Evolutionary conservation across 148 eudicot species (phyloP).

Genomic region (Persicaria tinctoria): DNA sequence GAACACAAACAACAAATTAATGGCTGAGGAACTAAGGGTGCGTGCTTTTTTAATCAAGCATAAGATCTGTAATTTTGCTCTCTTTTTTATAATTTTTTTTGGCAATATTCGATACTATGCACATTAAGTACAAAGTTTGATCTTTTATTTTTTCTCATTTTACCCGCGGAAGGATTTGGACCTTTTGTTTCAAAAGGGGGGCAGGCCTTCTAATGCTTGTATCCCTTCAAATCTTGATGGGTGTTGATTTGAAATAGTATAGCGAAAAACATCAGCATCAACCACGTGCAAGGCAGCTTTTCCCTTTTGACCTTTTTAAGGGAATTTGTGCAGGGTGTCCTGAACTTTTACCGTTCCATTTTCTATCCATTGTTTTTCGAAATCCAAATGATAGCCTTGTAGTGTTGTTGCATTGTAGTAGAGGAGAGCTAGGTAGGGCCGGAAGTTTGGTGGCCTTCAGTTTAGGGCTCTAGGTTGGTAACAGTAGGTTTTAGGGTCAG

Average conservation of each 20-base stretch:
- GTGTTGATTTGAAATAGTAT: not conserved
- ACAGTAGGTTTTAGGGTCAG: too few relatives aligned
- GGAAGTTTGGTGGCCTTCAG: too few relatives aligned
- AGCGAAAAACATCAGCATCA: not conserved
- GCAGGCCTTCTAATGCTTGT: not conserved
- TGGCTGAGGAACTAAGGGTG: constrained; percentile 94
- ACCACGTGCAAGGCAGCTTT: not conserved
- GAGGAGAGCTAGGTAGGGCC: too few relatives aligned
- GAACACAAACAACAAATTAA: constrained; percentile 86
- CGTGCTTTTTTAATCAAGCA: not conserved
- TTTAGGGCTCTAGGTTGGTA: too few relatives aligned
- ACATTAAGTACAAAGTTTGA: not conserved
- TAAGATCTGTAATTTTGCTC: not conserved
- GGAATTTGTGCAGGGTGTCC: not conserved
- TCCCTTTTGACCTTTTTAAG: not conserved
- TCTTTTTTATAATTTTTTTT: not conserved
- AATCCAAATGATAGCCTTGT: not conserved
- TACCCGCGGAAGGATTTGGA: not conserved
- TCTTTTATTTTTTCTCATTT: not conserved
- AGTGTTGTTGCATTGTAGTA: not conserved
- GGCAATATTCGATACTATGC: not conserved
- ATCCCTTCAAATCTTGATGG: not conserved
- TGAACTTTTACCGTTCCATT: not conserved
- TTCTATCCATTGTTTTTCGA: not conserved
- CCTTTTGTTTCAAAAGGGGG: not conserved